Evolutionary conservation across 805 yeast genomes (phyloP), one percentile per base, ranked within the genome.

Genomic region (Sporopachydermia lactativora): DNA sequence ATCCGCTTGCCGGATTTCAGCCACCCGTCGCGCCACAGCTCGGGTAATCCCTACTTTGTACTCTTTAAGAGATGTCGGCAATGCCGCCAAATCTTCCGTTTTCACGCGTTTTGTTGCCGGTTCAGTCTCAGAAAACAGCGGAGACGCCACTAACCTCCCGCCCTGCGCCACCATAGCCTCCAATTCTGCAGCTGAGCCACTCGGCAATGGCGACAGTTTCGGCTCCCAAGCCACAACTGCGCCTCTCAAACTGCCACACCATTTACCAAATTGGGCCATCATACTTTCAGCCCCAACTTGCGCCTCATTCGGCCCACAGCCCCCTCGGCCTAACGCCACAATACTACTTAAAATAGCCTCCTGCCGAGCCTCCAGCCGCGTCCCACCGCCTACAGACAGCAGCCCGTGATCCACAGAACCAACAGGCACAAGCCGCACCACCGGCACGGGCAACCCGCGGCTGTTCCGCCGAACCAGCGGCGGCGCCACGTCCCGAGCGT

Each of bases 351-450:
- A n/a, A 24, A 24, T 24, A 8, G 31, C 31, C n/a, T 24, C 13
- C n/a, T 24, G 31, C 8, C 31, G 31, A n/a, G 31, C n/a, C 13
- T 8, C 31, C 8, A 8, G 13, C n/a, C n/a, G 8, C 13, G 8
- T 24, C n/a, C n/a, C 31, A 24, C n/a, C 13, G n/a, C 13, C 31
- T n/a, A 24, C n/a, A 24, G 31, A 36, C 5, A 36, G 6, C 6
- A 17, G 18, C 5, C 11, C 39, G 19, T 36, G 39, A 18, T 36
- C 39, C n/a, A 36, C 14, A 17, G 39, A 36, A 36, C 19, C 19
- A 5, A 11, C n/a, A 11, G 39, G 18, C 8, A 14, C 14, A 5
- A 36, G 16, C 18, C 39, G 6, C 8, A 36, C 19, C 6, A 36
- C 16, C 14, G 39, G 39, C 16, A 14, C 19, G 6, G 36, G 36